Evolutionary conservation across 208 protist species (phyloP).

Genomic region (Crithidia bombi): DNA sequence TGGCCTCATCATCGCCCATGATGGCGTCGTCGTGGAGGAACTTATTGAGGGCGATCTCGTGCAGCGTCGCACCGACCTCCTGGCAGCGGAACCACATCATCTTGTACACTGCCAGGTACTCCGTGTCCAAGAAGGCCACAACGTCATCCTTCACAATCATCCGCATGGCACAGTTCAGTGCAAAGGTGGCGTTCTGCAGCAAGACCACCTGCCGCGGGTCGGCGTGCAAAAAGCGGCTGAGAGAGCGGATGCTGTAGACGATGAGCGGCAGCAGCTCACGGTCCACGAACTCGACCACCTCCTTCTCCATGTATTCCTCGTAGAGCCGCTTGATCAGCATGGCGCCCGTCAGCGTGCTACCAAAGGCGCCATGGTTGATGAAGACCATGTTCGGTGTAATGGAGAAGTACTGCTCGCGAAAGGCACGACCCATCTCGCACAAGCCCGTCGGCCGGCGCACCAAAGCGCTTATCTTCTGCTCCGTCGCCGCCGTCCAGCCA

Average conservation of each 20-base stretch:
- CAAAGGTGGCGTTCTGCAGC: slow-evolving; percentile 90
- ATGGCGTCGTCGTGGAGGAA: slow-evolving; percentile 63
- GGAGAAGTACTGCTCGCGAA: slow-evolving; percentile 68
- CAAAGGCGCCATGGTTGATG: slow-evolving; percentile 95
- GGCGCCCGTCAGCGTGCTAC: slow-evolving; percentile 67
- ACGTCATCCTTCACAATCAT: slow-evolving; percentile 73
- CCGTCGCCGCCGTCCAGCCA: slow-evolving; percentile 12
- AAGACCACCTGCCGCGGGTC: slow-evolving; percentile 83
- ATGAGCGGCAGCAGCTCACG: slow-evolving; percentile 86
- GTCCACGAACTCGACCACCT: slow-evolving; percentile 91
- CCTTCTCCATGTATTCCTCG: slow-evolving; percentile 70
- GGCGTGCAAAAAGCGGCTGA: slow-evolving; percentile 78
- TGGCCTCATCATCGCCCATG: slow-evolving; percentile 67
- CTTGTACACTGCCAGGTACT: slow-evolving; percentile 92
- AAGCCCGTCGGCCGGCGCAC: not conserved
- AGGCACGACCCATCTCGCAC: slow-evolving; percentile 50
- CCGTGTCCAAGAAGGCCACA: slow-evolving; percentile 81
- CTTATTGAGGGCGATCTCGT: slow-evolving; percentile 70
- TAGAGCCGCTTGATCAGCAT: slow-evolving; percentile 79
- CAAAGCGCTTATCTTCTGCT: slow-evolving; percentile 6
- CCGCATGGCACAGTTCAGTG: slow-evolving; percentile 85
- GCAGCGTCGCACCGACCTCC: slow-evolving; percentile 63
- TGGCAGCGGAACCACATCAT: slow-evolving; percentile 88
- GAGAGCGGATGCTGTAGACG: slow-evolving; percentile 73
- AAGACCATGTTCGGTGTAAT: slow-evolving; percentile 79